Conservation (phyloP, 225 moss, liverwort and hornwort species). For the Physcomitrium patens region DNA sequence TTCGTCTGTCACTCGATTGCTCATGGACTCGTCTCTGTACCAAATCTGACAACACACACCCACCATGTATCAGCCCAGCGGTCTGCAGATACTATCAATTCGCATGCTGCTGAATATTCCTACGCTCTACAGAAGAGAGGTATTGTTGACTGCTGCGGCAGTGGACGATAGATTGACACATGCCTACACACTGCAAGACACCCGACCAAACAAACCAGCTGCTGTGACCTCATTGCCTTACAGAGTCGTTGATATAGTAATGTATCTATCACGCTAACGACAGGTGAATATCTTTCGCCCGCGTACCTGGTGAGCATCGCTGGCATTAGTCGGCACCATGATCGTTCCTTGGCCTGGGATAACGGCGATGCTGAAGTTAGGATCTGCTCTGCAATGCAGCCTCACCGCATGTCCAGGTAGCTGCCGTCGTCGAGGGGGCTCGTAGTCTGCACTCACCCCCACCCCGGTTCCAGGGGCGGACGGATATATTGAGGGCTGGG, state of each 20-base stretch:
- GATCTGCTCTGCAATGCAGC: conserved; percentile 55
- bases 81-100: background rate
- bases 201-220: no score
- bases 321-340: conserved; percentile 53
- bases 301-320: conserved; percentile 69
- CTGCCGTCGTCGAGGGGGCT: conserved; percentile 24
- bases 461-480: background rate
- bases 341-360: conserved; percentile 55
- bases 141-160: no score
- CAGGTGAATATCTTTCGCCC: background rate
- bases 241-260: no score
- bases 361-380: conserved; percentile 57
- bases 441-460: background rate
- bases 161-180: background rate
- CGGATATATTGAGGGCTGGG: conserved; percentile 51
- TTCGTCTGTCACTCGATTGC: conserved; percentile 78
- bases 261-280: background rate
- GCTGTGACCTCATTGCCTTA: no score
- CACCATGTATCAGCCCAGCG: background rate
- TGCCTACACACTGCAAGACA: background rate
- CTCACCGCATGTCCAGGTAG: conserved; percentile 50
- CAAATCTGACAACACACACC: conserved; percentile 53
- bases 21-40: conserved; percentile 78
- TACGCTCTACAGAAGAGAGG: no score
- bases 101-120: background rate